Evolutionary conservation across 176 grass and related monocot species (phyloP).

Genomic region (Musa schizocarpa): DNA sequence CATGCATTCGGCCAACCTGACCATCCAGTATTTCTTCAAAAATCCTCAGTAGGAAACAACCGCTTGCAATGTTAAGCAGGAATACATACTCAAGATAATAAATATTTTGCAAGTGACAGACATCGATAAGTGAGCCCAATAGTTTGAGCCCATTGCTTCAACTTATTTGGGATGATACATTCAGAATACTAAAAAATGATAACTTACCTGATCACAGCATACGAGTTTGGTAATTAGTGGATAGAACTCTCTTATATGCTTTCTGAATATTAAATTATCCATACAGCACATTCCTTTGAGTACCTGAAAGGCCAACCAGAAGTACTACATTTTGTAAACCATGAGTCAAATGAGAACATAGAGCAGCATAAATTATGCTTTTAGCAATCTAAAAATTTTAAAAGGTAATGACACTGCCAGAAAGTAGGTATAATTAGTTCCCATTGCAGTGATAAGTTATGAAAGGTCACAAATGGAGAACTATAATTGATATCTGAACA

Average conservation of each 20-base stretch:
- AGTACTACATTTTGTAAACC: background rate
- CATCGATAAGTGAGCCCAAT: background rate
- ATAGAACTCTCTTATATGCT: slow-evolving; percentile 88
- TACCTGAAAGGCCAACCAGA: slow-evolving; percentile 49
- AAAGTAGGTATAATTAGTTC: too few relatives aligned
- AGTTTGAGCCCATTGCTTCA: background rate
- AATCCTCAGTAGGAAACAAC: background rate
- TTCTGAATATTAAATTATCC: slow-evolving; percentile 88
- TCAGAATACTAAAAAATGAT: background rate
- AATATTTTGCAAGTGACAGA: background rate
- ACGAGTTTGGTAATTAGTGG: slow-evolving; percentile 98
- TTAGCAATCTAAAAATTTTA: too few relatives aligned
- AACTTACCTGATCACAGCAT: slow-evolving; percentile 88
- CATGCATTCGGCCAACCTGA: too few relatives aligned
- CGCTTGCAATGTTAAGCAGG: background rate
- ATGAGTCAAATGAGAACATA: too few relatives aligned
- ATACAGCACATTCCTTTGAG: slow-evolving; percentile 91
- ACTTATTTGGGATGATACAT: background rate
- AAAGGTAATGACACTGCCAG: too few relatives aligned
- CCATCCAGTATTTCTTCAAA: too few relatives aligned
- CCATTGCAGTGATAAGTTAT: too few relatives aligned
- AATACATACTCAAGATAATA: background rate
- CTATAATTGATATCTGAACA: too few relatives aligned
- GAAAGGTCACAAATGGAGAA: too few relatives aligned
- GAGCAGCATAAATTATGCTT: too few relatives aligned